phyloP scores from a whole-genome alignment of 2,329 filamentous ascomycete genomes.

The Alternaria arborescens region DNA sequence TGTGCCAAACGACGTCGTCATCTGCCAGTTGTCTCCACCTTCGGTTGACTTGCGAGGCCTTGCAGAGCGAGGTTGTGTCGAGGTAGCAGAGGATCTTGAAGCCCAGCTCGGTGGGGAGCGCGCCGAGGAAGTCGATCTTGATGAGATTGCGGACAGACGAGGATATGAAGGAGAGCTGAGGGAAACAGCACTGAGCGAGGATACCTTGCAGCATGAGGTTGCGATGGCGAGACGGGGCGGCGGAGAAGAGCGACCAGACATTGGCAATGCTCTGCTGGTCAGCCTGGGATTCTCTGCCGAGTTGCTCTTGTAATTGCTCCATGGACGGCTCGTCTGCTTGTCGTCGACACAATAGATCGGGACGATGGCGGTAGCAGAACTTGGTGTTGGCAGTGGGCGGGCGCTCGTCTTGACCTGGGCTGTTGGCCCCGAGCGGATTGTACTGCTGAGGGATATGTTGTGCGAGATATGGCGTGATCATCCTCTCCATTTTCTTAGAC shows the following conservation, averaged over 20 bases:
- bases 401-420: conserved; percentile 42
- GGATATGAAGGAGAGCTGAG: conserved; percentile 91
- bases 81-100: conserved; percentile 94
- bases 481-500: conserved; percentile 74
- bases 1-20: conserved; percentile 96
- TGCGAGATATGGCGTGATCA: conserved; percentile 85
- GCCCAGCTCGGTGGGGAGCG: conserved; percentile 86
- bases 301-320: conserved; percentile 90
- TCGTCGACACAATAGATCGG: conserved; percentile 90
- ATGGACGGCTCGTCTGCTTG: conserved; percentile 96
- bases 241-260: conserved; percentile 97
- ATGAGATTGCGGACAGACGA: conserved; percentile 92
- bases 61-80: conserved; percentile 93
- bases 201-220: conserved; percentile 97
- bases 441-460: conserved; percentile 92
- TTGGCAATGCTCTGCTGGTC: conserved; percentile 97
- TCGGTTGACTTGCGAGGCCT: conserved; percentile 91
- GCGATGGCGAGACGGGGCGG: conserved; percentile 90
- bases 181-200: conserved; percentile 95
- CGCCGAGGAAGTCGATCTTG: conserved; percentile 94
- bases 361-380: conserved; percentile 94
- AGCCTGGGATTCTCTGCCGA: conserved; percentile 79
- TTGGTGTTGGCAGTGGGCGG: conserved; percentile 74
- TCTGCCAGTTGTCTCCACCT: conserved; percentile 91
- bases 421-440: conserved; percentile 72